phyloP scores from a whole-genome alignment of 257 asterid genomes.

The Petrea volubilis region DNA sequence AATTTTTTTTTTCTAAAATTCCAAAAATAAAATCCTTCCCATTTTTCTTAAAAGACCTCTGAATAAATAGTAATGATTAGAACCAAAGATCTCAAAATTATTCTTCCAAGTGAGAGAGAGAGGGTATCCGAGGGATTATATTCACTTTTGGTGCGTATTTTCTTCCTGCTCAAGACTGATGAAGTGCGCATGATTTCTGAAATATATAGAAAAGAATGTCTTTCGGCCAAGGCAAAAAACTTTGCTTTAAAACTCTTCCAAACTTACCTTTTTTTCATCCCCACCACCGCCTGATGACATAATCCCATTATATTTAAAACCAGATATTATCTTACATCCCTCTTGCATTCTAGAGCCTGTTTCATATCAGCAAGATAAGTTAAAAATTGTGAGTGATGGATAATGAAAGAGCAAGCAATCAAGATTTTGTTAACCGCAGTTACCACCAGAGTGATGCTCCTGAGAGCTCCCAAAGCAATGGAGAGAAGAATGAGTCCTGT shows the following conservation, averaged over 20 bases:
- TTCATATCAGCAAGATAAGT: constrained; percentile 1
- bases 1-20: no score
- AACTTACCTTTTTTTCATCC: constrained; percentile 25
- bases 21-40: no score
- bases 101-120: background rate
- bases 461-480: constrained; percentile 22
- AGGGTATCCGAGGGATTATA: background rate
- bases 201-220: constrained; percentile 15
- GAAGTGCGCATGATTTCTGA: background rate
- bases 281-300: constrained; percentile 32
- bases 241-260: constrained; percentile 50
- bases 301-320: constrained; percentile 19
- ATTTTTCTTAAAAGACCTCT: no score
- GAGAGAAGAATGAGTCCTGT: constrained; percentile 22
- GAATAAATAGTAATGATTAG: background rate
- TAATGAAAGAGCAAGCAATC: constrained; percentile 29
- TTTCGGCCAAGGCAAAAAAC: constrained; percentile 48
- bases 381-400: constrained; percentile 31
- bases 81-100: background rate
- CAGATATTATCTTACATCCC: background rate
- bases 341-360: constrained; percentile 1
- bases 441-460: constrained; percentile 2
- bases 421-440: constrained; percentile 25
- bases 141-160: constrained; percentile 1
- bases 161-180: constrained; percentile 25